phyloP scores from a whole-genome alignment of 177 flowering plant genomes.

The Vitis hybrid region DNA sequence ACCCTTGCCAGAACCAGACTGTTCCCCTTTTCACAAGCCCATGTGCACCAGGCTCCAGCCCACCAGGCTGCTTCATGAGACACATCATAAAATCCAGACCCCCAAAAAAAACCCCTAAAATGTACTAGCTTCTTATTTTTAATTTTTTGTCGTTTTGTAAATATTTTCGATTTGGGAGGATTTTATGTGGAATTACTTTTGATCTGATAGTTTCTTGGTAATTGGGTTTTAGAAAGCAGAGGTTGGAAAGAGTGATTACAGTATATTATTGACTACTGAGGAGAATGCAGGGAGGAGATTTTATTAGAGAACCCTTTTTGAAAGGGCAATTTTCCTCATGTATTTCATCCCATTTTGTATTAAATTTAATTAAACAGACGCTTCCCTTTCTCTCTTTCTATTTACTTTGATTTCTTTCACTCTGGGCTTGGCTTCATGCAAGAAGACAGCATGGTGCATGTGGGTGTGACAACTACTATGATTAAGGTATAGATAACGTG shows the following conservation, averaged over 20 bases:
- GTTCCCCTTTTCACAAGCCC: constrained; percentile 31
- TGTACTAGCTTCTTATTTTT: neutral
- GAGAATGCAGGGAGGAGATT: too few species aligned
- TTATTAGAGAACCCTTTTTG: too few species aligned
- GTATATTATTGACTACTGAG: too few species aligned
- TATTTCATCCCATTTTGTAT: neutral
- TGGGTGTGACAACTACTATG: too few species aligned
- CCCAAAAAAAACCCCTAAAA: too few species aligned
- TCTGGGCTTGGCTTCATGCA: too few species aligned
- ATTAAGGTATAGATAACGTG: too few species aligned
- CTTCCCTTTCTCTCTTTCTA: neutral
- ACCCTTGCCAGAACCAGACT: constrained; percentile 18
- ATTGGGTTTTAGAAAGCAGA: neutral
- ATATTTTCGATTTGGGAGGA: neutral
- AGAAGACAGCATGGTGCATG: too few species aligned
- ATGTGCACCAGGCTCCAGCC: constrained; percentile 10
- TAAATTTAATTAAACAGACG: neutral
- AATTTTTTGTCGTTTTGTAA: neutral
- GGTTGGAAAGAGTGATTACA: too few species aligned
- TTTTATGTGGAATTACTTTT: neutral
- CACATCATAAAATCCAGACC: neutral
- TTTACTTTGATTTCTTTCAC: neutral
- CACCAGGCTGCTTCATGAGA: constrained; percentile 37
- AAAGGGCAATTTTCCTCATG: neutral
- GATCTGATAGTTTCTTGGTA: neutral